These are phyloP conservation scores for Cutaneotrichosporon spelunceum DNA, from an alignment of 1,284 basidiomycete genomes.

Conservation along the genomic window DNA sequence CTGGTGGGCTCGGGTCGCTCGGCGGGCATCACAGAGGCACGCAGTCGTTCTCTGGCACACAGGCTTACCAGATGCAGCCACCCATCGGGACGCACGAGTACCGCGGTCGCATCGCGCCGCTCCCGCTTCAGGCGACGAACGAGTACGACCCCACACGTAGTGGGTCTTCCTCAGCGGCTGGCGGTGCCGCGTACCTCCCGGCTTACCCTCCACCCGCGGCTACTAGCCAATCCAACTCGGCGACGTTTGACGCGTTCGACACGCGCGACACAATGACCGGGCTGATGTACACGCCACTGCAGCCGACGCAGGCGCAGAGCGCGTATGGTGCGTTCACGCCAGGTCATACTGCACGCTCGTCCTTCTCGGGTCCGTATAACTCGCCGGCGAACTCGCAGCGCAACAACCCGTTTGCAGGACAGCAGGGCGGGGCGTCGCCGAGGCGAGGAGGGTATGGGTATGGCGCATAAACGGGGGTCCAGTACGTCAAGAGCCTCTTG, in stretches of 20 bases:
- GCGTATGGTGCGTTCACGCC: constrained; percentile 20
- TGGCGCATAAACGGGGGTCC: neutral
- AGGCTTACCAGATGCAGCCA: constrained; percentile 45
- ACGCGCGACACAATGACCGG: constrained; percentile 33
- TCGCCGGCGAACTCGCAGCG: constrained; percentile 8
- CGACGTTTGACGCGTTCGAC: constrained; percentile 46
- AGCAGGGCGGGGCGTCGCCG: constrained; percentile 13
- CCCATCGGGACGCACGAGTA: constrained; percentile 34
- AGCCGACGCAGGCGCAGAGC: constrained; percentile 30
- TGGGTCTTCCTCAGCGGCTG: constrained; percentile 7
- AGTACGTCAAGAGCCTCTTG: neutral
- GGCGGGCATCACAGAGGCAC: constrained; percentile 28
- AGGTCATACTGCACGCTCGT: constrained; percentile 37
- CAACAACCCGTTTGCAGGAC: constrained; percentile 19
- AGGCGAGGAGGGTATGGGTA: constrained; percentile 9
- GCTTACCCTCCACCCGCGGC: constrained; percentile 50
- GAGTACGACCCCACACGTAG: constrained; percentile 38
- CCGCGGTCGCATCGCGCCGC: constrained; percentile 18
- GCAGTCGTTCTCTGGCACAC: constrained; percentile 27
- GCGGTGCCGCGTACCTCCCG: constrained; percentile 36
- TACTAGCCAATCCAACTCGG: constrained; percentile 25
- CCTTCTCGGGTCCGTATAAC: constrained; percentile 42
- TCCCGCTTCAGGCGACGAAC: constrained; percentile 24
- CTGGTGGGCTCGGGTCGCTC: neutral
- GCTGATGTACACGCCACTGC: constrained; percentile 49